Evolutionary conservation across 345 rosid genomes (phyloP), one percentile per base, ranked within the genome.

Genomic region (Litchi chinensis): DNA sequence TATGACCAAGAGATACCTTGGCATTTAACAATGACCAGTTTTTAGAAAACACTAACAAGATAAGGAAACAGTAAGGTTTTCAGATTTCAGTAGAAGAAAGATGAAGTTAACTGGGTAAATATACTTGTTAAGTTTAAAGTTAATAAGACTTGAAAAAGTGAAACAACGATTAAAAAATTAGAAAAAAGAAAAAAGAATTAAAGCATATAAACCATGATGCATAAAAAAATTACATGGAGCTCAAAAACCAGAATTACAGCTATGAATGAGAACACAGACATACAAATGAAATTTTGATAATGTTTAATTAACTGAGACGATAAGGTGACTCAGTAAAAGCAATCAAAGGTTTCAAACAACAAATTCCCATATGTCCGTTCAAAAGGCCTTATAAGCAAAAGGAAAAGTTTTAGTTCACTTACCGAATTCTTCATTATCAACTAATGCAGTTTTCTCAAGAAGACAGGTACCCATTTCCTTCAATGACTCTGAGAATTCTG

Each of bases 401-500:
- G 24, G 28, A 74, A 18, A 63, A 44, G 39, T 11, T 75, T 26
- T n/a, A 79, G 28, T 73, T 76, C 21, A 79, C 91, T 82, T 79
- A 96, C 99, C 95, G 83, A 93, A 91, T 85, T 92, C 98, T 87
- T 94, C 94, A 84, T 96, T 91, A 44, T 89, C 98, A 82, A 91
- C 86, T 24, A 90, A 81, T 78, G 95, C 87, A 65, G 93, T 92
- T 81, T 91, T 94, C 85, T 90, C 93, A 72, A 90, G 89, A 70
- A 96, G 91, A 76, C 98, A 96, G 72, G 91, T 83, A 77, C 99
- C 99, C 85, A 94, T 80, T 78, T 96, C 99, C 84, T 82, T 83
- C 85, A 96, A 82, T 32, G 99, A 92, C 87, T 90, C 98, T 0
- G 99, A 94, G 87, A 96, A 93, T 85, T 96, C 99, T 96, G 98